Conservation (phyloP, 139 green algal species). For the Picochlorum sp. region DNA sequence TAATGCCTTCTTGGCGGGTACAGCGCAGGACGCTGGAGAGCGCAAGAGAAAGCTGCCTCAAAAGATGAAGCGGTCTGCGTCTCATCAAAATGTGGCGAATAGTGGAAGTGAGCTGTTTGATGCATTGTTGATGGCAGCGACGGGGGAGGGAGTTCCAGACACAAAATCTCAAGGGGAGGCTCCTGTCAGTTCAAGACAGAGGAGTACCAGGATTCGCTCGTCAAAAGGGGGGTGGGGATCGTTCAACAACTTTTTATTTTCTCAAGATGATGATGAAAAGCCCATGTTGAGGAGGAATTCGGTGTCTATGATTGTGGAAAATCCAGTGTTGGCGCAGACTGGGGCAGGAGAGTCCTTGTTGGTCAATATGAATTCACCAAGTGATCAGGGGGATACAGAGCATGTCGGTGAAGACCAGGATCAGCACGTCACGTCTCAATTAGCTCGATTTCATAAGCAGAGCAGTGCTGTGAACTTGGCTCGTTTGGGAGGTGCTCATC, state of each 20-base stretch:
- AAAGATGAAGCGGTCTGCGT: neutral
- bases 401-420: neutral
- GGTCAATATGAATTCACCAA: slow-evolving; percentile 14
- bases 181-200: slow-evolving; percentile 37
- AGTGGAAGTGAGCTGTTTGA: slow-evolving; percentile 62
- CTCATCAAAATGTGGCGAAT: neutral
- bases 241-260: too few species aligned
- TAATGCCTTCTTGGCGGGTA: slow-evolving; percentile 9
- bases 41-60: neutral
- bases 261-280: neutral
- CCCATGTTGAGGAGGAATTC: slow-evolving; percentile 37
- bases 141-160: slow-evolving; percentile 24
- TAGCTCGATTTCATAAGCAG: slow-evolving; percentile 17
- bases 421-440: neutral
- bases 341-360: slow-evolving; percentile 21
- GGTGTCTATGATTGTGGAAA: slow-evolving; percentile 42
- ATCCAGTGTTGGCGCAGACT: slow-evolving; percentile 34
- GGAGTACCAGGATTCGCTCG: slow-evolving; percentile 3
- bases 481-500: slow-evolving; percentile 8
- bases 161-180: slow-evolving; percentile 31
- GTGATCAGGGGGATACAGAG: slow-evolving; percentile 26
- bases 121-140: slow-evolving; percentile 70
- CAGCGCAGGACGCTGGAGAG: neutral
- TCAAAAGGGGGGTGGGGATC: neutral
- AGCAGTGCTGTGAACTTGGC: slow-evolving; percentile 28